These are phyloP conservation scores for Dryas drummondii DNA, from an alignment of 306 rosid species.

Conservation along the genomic window DNA sequence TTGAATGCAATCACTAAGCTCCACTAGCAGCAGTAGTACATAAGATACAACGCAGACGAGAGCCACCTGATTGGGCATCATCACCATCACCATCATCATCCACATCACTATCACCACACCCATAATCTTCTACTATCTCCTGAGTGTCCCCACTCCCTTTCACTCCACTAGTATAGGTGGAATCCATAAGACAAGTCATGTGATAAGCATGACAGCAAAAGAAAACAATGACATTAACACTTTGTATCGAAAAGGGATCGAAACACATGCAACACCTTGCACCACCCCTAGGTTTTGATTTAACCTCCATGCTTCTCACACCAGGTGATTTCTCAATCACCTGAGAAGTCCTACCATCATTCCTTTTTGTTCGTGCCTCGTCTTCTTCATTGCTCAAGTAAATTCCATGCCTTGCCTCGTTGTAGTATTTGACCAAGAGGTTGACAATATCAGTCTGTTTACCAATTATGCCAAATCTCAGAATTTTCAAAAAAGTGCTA, in stretches of 20 bases:
- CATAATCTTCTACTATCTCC: slow-evolving; percentile 36
- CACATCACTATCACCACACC: slow-evolving; percentile 43
- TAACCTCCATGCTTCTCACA: slow-evolving; percentile 51
- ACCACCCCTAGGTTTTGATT: slow-evolving; percentile 88
- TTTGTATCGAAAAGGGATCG: slow-evolving; percentile 80
- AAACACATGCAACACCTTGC: slow-evolving; percentile 98
- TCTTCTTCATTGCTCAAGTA: slow-evolving; percentile 72
- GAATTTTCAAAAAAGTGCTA: slow-evolving; percentile 9
- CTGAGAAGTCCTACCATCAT: slow-evolving; percentile 48
- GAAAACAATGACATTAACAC: slow-evolving; percentile 77
- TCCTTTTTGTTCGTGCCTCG: slow-evolving; percentile 57
- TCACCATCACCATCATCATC: slow-evolving; percentile 41
- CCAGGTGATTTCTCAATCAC: slow-evolving; percentile 47
- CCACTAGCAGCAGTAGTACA: slow-evolving; percentile 91
- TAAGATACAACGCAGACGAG: slow-evolving; percentile 86
- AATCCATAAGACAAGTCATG: slow-evolving; percentile 73
- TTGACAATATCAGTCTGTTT: slow-evolving; percentile 88
- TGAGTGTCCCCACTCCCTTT: slow-evolving; percentile 33
- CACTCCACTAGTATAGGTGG: slow-evolving; percentile 47
- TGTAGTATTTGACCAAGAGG: slow-evolving; percentile 78
- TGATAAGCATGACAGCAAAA: slow-evolving; percentile 67
- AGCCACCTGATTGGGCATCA: slow-evolving; percentile 39
- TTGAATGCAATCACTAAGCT: slow-evolving; percentile 17
- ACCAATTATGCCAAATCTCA: slow-evolving; percentile 29
- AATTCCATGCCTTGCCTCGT: slow-evolving; percentile 88